phyloP scores from a whole-genome alignment of 2,329 filamentous ascomycete species.

The Clonostachys sp. region DNA sequence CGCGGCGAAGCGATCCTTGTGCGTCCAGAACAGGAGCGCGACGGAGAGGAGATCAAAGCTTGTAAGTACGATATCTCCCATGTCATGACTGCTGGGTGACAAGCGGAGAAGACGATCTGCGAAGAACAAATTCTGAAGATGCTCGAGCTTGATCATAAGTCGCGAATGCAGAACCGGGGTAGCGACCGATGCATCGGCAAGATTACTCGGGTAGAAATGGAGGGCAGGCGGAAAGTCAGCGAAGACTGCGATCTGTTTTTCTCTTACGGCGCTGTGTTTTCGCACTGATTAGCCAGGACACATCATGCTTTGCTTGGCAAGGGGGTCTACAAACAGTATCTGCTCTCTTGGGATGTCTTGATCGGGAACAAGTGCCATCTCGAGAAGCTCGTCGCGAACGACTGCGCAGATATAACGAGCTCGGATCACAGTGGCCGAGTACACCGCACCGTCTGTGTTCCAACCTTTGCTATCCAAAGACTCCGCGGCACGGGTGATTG shows the following conservation, averaged over 20 bases:
- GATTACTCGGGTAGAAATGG: too few relatives aligned
- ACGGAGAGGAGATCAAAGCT: slow-evolving; percentile 40
- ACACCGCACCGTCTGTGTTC: slow-evolving; percentile 22
- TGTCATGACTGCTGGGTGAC: slow-evolving; percentile 6
- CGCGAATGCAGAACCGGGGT: slow-evolving; percentile 26
- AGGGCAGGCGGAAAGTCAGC: too few relatives aligned
- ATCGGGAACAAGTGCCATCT: slow-evolving; percentile 14
- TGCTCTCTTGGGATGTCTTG: slow-evolving; percentile 11
- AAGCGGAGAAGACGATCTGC: slow-evolving; percentile 50
- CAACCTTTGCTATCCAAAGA: slow-evolving; percentile 27
- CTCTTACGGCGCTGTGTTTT: too few relatives aligned
- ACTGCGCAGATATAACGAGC: slow-evolving; percentile 12
- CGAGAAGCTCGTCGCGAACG: slow-evolving; percentile 18
- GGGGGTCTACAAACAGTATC: slow-evolving; percentile 4
- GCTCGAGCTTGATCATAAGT: slow-evolving; percentile 40
- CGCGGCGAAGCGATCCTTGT: slow-evolving; percentile 10
- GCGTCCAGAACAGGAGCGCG: slow-evolving; percentile 39
- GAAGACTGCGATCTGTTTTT: too few relatives aligned
- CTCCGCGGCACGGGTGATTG: slow-evolving; percentile 4
- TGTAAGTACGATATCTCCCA: slow-evolving; percentile 32
- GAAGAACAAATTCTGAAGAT: slow-evolving; percentile 52
- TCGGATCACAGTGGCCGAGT: slow-evolving; percentile 20
- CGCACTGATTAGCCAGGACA: too few relatives aligned
- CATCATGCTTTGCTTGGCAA: too few relatives aligned
- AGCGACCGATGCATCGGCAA: too few relatives aligned